phyloP scores from a whole-genome alignment of 345 rosid genomes.

The Cardamine occulta region DNA sequence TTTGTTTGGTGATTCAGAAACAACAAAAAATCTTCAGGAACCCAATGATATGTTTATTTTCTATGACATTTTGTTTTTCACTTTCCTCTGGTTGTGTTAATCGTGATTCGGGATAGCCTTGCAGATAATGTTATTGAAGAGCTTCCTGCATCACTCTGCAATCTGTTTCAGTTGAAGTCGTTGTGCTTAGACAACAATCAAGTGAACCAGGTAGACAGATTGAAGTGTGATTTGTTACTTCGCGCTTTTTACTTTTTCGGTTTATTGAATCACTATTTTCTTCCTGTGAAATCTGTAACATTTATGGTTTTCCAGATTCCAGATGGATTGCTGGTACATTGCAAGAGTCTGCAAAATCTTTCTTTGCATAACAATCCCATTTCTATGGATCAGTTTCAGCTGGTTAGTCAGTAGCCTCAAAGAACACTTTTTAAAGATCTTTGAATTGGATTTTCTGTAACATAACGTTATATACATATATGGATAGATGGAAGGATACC shows the following conservation, averaged over 20 bases:
- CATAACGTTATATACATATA: background rate
- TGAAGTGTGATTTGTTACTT: background rate
- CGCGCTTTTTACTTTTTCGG: background rate
- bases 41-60: background rate
- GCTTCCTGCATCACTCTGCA: slow-evolving; percentile 82
- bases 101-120: slow-evolving; percentile 44
- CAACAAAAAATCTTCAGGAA: background rate
- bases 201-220: slow-evolving; percentile 64
- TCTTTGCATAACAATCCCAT: slow-evolving; percentile 90
- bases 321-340: slow-evolving; percentile 69
- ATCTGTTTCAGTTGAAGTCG: slow-evolving; percentile 75
- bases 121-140: slow-evolving; percentile 84
- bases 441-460: background rate
- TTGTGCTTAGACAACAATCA: slow-evolving; percentile 74
- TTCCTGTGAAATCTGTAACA: background rate
- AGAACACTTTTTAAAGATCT: background rate
- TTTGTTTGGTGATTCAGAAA: background rate
- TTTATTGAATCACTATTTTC: background rate
- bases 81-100: slow-evolving; percentile 13
- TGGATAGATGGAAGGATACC: slow-evolving; percentile 86
- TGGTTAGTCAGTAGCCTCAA: slow-evolving; percentile 50
- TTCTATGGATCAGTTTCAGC: slow-evolving; percentile 93
- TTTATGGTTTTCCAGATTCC: slow-evolving; percentile 61
- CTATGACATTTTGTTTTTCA: background rate
- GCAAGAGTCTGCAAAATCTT: slow-evolving; percentile 85